Conservation (phyloP, 306 rosid species). For the Echinosophora koreensis region DNA sequence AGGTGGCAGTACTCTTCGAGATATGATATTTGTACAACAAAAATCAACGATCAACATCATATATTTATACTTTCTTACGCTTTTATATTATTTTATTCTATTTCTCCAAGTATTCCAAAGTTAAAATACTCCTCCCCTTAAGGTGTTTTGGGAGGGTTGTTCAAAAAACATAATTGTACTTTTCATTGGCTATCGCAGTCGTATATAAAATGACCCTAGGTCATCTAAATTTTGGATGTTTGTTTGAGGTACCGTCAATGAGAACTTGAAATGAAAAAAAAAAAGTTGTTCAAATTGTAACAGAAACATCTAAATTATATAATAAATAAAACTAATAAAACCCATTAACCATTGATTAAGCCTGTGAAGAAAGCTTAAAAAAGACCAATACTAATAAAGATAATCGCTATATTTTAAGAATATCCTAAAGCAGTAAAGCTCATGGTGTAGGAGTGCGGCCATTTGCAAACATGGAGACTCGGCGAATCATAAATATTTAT, state of each 20-base stretch:
- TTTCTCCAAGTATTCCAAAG: no score
- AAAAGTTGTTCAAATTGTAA: neutral
- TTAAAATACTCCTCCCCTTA: no score
- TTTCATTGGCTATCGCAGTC: constrained; percentile 32
- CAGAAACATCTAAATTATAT: neutral
- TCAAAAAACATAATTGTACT: neutral
- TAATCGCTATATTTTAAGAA: constrained; percentile 20
- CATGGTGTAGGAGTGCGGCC: constrained; percentile 5
- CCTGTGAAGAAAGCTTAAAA: neutral
- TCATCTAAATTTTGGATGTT: constrained; percentile 7
- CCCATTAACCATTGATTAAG: neutral
- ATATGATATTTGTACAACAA: no score
- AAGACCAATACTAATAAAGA: constrained; percentile 5
- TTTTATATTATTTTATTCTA: no score
- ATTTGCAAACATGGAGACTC: constrained; percentile 34
- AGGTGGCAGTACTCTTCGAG: constrained; percentile 9
- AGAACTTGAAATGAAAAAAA: constrained; percentile 9
- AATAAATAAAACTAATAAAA: constrained; percentile 9
- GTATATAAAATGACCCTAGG: constrained; percentile 9
- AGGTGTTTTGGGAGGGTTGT: no score
- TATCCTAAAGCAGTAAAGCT: constrained; percentile 36
- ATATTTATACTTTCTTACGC: no score
- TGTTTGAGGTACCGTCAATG: constrained; percentile 14
- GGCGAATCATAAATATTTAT: constrained; percentile 23
- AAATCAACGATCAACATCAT: no score